These are phyloP conservation scores for Globisporangium okanoganense DNA, from an alignment of 352 stramenopile species.

Conservation along the genomic window DNA sequence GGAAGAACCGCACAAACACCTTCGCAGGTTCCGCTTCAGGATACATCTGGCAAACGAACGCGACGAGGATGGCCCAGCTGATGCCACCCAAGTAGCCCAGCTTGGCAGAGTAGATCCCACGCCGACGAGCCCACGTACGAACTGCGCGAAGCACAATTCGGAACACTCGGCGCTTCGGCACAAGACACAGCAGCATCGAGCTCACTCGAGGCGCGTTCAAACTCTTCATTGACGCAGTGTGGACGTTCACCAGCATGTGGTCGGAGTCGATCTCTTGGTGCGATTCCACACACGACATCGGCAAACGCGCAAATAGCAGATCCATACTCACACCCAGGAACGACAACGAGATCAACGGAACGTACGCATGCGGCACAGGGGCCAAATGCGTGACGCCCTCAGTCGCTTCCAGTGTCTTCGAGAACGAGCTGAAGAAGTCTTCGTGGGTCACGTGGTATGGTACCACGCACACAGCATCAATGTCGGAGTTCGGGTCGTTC, in stretches of 20 bases:
- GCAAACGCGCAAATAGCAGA: slow-evolving; percentile 87
- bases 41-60: slow-evolving; percentile 92
- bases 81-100: slow-evolving; percentile 97
- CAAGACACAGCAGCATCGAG: slow-evolving; percentile 93
- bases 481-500: slow-evolving; percentile 80
- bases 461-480: slow-evolving; percentile 79
- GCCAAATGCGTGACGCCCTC: slow-evolving; percentile 68
- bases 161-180: slow-evolving; percentile 87
- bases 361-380: slow-evolving; percentile 88
- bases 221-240: slow-evolving; percentile 93
- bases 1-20: slow-evolving; percentile 81
- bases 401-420: slow-evolving; percentile 55
- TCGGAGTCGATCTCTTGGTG: slow-evolving; percentile 84
- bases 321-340: slow-evolving; percentile 89
- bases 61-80: slow-evolving; percentile 97
- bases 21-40: slow-evolving; percentile 62
- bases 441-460: slow-evolving; percentile 80
- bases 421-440: slow-evolving; percentile 86
- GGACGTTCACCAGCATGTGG: slow-evolving; percentile 90
- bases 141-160: slow-evolving; percentile 78
- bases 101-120: slow-evolving; percentile 97
- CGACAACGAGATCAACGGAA: slow-evolving; percentile 90
- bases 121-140: slow-evolving; percentile 69
- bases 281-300: slow-evolving; percentile 52
- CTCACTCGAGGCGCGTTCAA: slow-evolving; percentile 93